Evolutionary conservation across 257 asterid species (phyloP).

Genomic region (Handroanthus guayacan): DNA sequence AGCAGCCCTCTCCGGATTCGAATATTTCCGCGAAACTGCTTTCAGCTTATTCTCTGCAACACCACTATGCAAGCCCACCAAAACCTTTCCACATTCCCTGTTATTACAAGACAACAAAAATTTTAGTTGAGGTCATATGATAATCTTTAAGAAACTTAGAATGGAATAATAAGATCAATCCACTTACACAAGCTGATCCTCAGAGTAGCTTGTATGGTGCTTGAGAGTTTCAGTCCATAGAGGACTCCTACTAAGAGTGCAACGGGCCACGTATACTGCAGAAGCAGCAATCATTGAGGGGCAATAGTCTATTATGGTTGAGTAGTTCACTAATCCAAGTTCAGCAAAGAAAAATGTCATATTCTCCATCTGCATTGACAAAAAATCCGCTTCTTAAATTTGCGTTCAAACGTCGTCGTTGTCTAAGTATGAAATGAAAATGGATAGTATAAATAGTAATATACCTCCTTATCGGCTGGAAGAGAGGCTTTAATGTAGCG

Average conservation of each 20-base stretch:
- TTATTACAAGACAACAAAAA: neutral
- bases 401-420: no score
- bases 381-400: neutral
- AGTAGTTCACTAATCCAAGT: constrained; percentile 72
- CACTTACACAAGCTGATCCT: constrained; percentile 62
- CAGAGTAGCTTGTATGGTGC: constrained; percentile 70
- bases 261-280: constrained; percentile 84
- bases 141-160: no score
- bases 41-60: constrained; percentile 62
- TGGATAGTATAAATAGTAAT: no score
- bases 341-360: constrained; percentile 78
- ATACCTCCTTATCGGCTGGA: constrained; percentile 59
- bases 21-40: constrained; percentile 65
- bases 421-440: neutral
- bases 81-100: constrained; percentile 70
- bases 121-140: neutral
- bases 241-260: constrained; percentile 63
- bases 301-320: constrained; percentile 43
- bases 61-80: constrained; percentile 63
- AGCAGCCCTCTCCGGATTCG: constrained; percentile 59
- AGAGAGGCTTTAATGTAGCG: constrained; percentile 61
- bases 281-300: constrained; percentile 80
- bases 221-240: constrained; percentile 76
- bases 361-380: constrained; percentile 63
- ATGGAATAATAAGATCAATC: neutral